A percentile compares a stretch with the other conserved stretches of the same genome.
Evolutionary conservation across 2,329 filamentous ascomycete species (phyloP).

Genomic region (Albifimbria verrucaria): DNA sequence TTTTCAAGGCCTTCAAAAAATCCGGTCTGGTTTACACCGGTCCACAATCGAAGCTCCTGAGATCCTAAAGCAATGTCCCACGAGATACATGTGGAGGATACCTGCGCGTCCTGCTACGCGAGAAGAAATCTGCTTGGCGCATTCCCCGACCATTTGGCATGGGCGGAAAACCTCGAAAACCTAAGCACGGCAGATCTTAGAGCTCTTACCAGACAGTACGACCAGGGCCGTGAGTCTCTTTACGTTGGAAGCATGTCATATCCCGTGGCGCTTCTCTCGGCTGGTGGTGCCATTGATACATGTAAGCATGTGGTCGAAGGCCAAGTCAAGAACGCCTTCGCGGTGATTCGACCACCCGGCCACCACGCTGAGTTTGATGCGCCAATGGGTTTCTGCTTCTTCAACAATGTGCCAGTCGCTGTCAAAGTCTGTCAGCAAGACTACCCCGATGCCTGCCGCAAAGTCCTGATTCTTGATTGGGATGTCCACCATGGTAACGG

Average conservation of each 20-base stretch:
- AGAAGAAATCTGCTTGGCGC: conserved; percentile 77
- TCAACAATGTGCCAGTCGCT: conserved; percentile 95
- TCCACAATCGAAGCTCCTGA: conserved; percentile 50
- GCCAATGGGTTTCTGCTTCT: conserved; percentile 93
- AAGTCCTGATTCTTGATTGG: conserved; percentile 93
- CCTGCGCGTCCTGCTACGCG: conserved; percentile 71
- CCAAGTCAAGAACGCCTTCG: conserved; percentile 89
- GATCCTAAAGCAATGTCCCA: conserved; percentile 52
- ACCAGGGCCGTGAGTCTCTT: conserved; percentile 68
- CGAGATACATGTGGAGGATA: conserved; percentile 72
- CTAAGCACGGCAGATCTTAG: conserved; percentile 64
- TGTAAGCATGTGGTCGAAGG: conserved; percentile 85
- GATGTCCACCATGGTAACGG: conserved; percentile 83
- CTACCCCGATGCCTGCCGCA: conserved; percentile 77
- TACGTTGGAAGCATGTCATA: conserved; percentile 83
- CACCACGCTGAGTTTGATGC: conserved; percentile 88
- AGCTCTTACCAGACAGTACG: conserved; percentile 57
- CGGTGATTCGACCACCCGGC: conserved; percentile 89
- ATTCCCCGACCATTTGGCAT: conserved; percentile 74
- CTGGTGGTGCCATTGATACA: conserved; percentile 92
- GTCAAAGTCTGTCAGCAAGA: conserved; percentile 82
- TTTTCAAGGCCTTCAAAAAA: conserved; percentile 83
- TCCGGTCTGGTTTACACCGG: conserved; percentile 72
- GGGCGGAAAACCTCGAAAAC: conserved; percentile 60
- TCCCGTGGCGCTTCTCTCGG: conserved; percentile 76